Evolutionary conservation across 2,329 filamentous ascomycete genomes (phyloP).

Genomic region (Fusarium kyushuense): DNA sequence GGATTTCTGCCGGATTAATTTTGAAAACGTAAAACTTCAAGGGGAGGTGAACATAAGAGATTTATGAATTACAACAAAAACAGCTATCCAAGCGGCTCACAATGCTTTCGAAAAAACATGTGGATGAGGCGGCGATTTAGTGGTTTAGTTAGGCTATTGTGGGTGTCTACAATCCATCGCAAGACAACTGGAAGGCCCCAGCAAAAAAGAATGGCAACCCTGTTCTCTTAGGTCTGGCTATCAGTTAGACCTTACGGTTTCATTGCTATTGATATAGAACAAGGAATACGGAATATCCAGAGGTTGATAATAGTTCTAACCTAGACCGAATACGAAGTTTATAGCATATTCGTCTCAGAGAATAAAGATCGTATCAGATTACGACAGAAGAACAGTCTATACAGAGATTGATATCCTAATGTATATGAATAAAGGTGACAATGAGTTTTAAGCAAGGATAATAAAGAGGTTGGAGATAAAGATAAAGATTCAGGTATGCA

Average conservation of each 20-base stretch:
- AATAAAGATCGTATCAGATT: neutral
- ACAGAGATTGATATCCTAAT: neutral
- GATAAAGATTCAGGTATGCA: slow-evolving; percentile 2
- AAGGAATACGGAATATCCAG: neutral
- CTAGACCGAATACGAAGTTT: neutral
- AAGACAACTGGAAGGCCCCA: too few relatives aligned
- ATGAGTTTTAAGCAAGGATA: slow-evolving; percentile 1
- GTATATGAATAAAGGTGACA: neutral
- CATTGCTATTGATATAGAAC: neutral
- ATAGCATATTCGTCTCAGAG: too few relatives aligned
- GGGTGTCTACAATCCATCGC: too few relatives aligned
- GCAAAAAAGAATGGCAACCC: slow-evolving; percentile 1
- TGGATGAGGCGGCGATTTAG: too few relatives aligned
- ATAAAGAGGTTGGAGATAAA: slow-evolving; percentile 29
- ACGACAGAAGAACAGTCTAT: neutral
- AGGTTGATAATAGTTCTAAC: neutral
- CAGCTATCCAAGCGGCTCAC: neutral
- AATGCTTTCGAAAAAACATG: slow-evolving; percentile 9
- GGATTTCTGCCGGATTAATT: slow-evolving; percentile 27
- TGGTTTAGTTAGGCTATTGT: too few relatives aligned
- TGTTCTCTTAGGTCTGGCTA: slow-evolving; percentile 16
- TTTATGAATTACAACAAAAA: neutral
- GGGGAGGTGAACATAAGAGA: neutral
- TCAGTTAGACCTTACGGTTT: neutral
- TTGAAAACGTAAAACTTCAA: neutral